phyloP scores from a whole-genome alignment of 495 filamentous ascomycete species.

The Penicillium ucsense region DNA sequence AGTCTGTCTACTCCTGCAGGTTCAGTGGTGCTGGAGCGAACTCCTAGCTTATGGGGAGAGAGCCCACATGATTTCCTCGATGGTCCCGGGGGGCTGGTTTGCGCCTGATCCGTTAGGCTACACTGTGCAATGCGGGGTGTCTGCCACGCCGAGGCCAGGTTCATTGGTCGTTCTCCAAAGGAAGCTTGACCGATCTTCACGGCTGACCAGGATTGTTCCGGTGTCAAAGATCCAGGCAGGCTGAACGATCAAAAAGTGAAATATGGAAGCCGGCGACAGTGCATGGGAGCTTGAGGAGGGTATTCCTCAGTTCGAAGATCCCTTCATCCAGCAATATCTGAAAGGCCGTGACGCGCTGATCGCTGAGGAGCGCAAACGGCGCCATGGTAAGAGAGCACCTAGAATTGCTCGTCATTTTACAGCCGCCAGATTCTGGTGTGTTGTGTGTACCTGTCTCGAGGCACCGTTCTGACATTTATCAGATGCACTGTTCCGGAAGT shows the following conservation, averaged over 20 bases:
- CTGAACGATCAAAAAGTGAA: neutral
- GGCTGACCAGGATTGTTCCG: neutral
- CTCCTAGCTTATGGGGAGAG: too few relatives aligned
- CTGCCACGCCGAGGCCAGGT: neutral
- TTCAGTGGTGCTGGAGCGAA: too few relatives aligned
- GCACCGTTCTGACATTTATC: neutral
- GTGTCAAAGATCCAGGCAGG: neutral
- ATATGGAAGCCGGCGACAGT: constrained; percentile 18
- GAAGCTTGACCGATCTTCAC: neutral
- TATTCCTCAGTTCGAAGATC: constrained; percentile 48
- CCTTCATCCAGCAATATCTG: constrained; percentile 72
- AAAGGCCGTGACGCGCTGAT: constrained; percentile 68
- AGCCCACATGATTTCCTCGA: too few relatives aligned
- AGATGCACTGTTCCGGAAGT: constrained; percentile 40
- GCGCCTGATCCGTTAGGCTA: too few relatives aligned
- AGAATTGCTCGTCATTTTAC: too few relatives aligned
- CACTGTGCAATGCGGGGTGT: neutral
- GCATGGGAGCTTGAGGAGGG: constrained; percentile 43
- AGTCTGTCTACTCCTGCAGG: too few relatives aligned
- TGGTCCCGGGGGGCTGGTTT: too few relatives aligned
- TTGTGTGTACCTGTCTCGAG: too few relatives aligned
- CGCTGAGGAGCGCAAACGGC: constrained; percentile 65
- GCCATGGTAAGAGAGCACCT: constrained; percentile 53
- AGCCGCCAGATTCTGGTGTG: too few relatives aligned
- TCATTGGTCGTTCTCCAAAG: neutral